Percentiles rank a stretch among this genome's conserved stretches.
Evolutionary conservation across 176 grass and related monocot species (phyloP).

Genomic region (Alloteropsis semialata): DNA sequence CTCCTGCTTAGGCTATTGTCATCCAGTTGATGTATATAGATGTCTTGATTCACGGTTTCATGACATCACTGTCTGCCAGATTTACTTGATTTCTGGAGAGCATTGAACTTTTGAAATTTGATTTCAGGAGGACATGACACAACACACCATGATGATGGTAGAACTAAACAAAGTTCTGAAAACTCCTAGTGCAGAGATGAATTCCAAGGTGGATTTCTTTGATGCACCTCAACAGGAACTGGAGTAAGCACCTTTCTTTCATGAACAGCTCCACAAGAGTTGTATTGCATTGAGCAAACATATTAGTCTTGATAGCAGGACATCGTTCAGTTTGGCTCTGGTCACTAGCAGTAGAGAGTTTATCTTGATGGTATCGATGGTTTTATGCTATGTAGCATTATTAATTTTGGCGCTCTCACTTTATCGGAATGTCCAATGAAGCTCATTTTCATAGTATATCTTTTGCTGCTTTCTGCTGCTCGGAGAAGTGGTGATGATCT

Average conservation of each 20-base stretch:
- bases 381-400: not conserved
- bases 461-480: not conserved
- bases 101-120: not conserved
- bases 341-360: not conserved
- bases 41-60: not conserved
- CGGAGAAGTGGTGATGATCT: not conserved
- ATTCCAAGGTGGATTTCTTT: slow-evolving; percentile 72
- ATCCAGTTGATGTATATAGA: not conserved
- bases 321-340: not conserved
- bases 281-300: not conserved
- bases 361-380: not conserved
- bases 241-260: slow-evolving; percentile 52
- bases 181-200: slow-evolving; percentile 71
- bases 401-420: not conserved
- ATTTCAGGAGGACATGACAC: slow-evolving; percentile 92
- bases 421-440: not conserved
- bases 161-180: slow-evolving; percentile 85
- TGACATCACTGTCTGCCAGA: not conserved
- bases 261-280: not conserved
- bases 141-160: slow-evolving; percentile 91
- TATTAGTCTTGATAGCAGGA: not conserved
- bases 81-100: not conserved
- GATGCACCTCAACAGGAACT: slow-evolving; percentile 75
- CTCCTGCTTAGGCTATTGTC: not conserved
- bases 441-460: not conserved